These are phyloP conservation scores for Phytophthora pseudosyringae DNA, from an alignment of 352 stramenopile species.

Conservation along the genomic window DNA sequence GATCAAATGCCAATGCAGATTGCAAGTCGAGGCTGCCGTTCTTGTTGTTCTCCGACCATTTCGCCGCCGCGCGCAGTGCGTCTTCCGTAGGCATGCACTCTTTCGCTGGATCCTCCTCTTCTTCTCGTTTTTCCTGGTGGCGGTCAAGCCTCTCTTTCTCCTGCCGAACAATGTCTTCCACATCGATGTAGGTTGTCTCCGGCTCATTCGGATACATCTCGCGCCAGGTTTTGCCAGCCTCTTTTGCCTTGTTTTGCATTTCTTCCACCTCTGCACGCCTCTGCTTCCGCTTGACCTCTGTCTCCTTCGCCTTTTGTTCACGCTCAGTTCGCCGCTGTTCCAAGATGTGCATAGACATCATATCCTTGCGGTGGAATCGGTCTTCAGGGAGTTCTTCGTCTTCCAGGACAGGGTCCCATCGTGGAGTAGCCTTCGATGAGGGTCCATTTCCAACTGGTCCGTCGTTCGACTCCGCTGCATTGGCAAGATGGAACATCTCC, in stretches of 20 bases:
- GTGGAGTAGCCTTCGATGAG: slow-evolving; percentile 19
- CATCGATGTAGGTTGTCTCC: slow-evolving; percentile 79
- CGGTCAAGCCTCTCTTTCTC: slow-evolving; percentile 47
- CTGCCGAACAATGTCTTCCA: slow-evolving; percentile 71
- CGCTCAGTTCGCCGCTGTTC: slow-evolving; percentile 70
- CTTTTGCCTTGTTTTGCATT: slow-evolving; percentile 55
- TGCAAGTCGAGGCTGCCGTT: slow-evolving; percentile 46
- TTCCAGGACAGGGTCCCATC: slow-evolving; percentile 71
- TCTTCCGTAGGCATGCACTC: slow-evolving; percentile 49
- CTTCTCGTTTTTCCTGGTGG: slow-evolving; percentile 32
- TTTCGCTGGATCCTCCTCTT: slow-evolving; percentile 14
- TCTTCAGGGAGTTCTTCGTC: slow-evolving; percentile 84
- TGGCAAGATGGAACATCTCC: slow-evolving; percentile 74
- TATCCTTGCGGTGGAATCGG: slow-evolving; percentile 79
- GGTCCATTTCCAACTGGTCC: not conserved
- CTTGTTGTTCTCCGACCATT: slow-evolving; percentile 57
- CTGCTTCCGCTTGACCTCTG: slow-evolving; percentile 52
- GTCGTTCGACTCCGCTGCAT: slow-evolving; percentile 21
- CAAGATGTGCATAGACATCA: slow-evolving; percentile 89
- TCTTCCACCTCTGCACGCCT: slow-evolving; percentile 57
- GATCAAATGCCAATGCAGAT: slow-evolving; percentile 73
- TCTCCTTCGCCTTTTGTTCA: slow-evolving; percentile 66
- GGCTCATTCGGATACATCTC: slow-evolving; percentile 84
- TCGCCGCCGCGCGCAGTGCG: slow-evolving; percentile 48
- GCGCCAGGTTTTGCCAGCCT: slow-evolving; percentile 73